Base-by-base conservation (phyloP, 2,329 filamentous ascomycete species). In the Aphanoascus verrucosus region DNA sequence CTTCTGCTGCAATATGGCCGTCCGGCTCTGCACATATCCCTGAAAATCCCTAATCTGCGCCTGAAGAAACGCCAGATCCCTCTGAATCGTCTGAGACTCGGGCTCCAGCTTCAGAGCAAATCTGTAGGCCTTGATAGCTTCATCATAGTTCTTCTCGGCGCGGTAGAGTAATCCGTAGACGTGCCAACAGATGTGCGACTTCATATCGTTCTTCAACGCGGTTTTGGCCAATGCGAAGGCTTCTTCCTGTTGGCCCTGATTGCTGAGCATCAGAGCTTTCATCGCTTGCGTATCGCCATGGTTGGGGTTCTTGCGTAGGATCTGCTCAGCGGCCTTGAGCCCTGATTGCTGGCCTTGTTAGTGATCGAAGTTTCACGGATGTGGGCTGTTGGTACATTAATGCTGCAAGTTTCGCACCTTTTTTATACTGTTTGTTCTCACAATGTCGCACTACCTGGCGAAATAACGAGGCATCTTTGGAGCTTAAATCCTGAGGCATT, bases 151-250 rank as follows among this genome's bases (percentile, higher is more conserved):
- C 78, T 97, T 97, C 66, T 86, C 85, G 47, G 88, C 85, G 49
- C 91, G 84, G 73, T 94, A 97, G 49, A 98, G 79, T 61, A 98
- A 74, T 32, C 94, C 93, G 69, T 97, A 98, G 57, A 98, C 93
- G 71, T 98, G 94, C 93, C 93, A 98, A 77, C 90, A 97, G 64
- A 98, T 90, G 72, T 97, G 91, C 64, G 90, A 96, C 75, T 94
- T 96, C 90, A 98, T 97, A 69, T 97, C 90, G 64, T 90, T 88
- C 61, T 85, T 89, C 63, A 98, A 77, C 34, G 94, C 93, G 60
- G 89, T 81, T 74, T 96, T 98, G 65, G 87, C 91, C 56, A 98
- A 78, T 44, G 84, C 81, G 68, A 98, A 98, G 0, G 94, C 94
- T 73, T 98, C 93, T 55, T 95, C 88, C 31, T 85, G 84, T 72